These are phyloP conservation scores for Aspergillus fijiensis DNA, from an alignment of 2,329 filamentous ascomycete species.

Conservation along the genomic window DNA sequence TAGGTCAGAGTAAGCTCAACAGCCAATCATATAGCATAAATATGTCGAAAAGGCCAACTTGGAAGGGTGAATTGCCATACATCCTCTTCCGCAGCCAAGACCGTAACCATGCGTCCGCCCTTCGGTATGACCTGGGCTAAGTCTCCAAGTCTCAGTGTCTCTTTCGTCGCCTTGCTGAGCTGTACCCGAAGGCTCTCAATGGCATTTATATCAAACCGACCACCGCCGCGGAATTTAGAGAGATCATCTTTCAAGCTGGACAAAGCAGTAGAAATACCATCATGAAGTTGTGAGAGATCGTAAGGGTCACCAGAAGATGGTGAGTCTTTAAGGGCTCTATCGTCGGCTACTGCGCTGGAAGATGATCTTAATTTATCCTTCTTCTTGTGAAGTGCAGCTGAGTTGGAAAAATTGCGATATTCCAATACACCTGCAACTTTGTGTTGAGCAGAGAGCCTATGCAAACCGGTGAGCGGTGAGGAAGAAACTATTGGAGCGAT, in stretches of 20 bases:
- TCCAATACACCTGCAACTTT: neutral
- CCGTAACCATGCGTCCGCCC: slow-evolving; percentile 58
- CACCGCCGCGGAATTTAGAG: slow-evolving; percentile 61
- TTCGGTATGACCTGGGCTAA: slow-evolving; percentile 67
- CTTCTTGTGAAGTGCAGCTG: slow-evolving; percentile 50
- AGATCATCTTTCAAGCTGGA: slow-evolving; percentile 61
- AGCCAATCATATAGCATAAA: no score
- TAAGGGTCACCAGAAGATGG: slow-evolving; percentile 53
- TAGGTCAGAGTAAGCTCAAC: neutral
- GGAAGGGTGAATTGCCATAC: slow-evolving; percentile 42
- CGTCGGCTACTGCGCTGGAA: slow-evolving; percentile 32
- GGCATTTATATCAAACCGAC: slow-evolving; percentile 61
- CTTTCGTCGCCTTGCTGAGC: slow-evolving; percentile 53
- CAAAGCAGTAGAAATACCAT: slow-evolving; percentile 55
- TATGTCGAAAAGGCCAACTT: no score
- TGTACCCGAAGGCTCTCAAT: slow-evolving; percentile 63
- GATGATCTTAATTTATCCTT: slow-evolving; percentile 54
- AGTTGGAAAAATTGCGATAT: slow-evolving; percentile 43
- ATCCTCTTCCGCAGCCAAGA: slow-evolving; percentile 65
- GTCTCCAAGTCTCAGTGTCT: slow-evolving; percentile 58
- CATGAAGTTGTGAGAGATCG: slow-evolving; percentile 60
- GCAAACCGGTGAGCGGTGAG: neutral
- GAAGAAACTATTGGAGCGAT: neutral
- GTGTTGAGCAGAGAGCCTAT: neutral
- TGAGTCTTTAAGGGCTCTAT: slow-evolving; percentile 33